These are phyloP conservation scores for Elongisporangium prolatum DNA, from an alignment of 352 stramenopile genomes.

Conservation along the genomic window DNA sequence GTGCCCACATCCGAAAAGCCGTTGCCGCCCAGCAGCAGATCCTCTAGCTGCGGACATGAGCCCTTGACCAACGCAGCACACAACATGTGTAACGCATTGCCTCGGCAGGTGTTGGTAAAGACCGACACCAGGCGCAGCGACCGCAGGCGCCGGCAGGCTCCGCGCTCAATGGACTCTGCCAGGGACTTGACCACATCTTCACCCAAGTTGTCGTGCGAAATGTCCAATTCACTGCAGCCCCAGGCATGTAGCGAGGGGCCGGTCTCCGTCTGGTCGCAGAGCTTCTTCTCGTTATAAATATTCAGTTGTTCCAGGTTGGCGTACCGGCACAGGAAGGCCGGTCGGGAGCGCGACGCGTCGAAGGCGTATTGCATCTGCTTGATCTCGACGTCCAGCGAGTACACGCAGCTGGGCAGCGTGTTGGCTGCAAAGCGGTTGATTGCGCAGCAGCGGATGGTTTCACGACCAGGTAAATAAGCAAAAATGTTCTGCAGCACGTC, in stretches of 20 bases:
- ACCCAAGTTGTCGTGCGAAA: conserved; percentile 69
- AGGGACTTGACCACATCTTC: conserved; percentile 63
- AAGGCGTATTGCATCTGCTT: conserved; percentile 44
- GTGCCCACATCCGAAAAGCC: conserved; percentile 73
- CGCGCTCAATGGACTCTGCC: conserved; percentile 58
- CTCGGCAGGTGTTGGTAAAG: conserved; percentile 75
- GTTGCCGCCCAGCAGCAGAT: conserved; percentile 69
- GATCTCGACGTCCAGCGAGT: conserved; percentile 48
- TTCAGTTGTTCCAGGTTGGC: conserved; percentile 53
- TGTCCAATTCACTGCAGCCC: conserved; percentile 74
- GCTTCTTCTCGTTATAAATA: conserved; percentile 57
- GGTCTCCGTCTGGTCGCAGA: conserved; percentile 44
- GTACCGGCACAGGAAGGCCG: conserved; percentile 44
- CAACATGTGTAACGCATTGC: conserved; percentile 63
- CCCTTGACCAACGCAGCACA: conserved; percentile 64
- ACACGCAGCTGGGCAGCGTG: conserved; percentile 55
- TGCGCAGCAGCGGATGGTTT: conserved; percentile 55
- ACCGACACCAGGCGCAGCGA: conserved; percentile 64
- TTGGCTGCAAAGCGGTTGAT: conserved; percentile 63
- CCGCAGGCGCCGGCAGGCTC: conserved; percentile 49
- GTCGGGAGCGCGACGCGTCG: conserved; percentile 15
- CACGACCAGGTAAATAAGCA: conserved; percentile 52
- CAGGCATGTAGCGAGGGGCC: conserved; percentile 62
- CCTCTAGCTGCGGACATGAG: conserved; percentile 52
- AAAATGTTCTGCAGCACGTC: conserved; percentile 68